These are phyloP conservation scores for Botrytis tulipae DNA, from an alignment of 2,329 filamentous ascomycete species.

Conservation along the genomic window DNA sequence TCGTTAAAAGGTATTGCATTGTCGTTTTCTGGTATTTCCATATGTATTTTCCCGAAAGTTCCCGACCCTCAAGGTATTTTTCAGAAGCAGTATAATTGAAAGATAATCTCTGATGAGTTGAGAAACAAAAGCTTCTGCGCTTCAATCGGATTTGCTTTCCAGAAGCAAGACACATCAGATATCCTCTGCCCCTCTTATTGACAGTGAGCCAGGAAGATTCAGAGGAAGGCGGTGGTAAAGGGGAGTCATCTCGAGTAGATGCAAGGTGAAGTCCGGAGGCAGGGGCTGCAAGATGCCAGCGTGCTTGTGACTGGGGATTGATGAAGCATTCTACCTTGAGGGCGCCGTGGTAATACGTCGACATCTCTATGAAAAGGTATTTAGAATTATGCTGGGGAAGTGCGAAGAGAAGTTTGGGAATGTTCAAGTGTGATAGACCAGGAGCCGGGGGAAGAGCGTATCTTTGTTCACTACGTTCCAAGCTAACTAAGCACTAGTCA, in stretches of 20 bases:
- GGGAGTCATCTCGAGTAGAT: background rate
- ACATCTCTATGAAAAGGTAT: background rate
- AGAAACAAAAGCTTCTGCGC: background rate
- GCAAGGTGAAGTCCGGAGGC: background rate
- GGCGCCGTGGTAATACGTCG: background rate
- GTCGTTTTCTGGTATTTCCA: background rate
- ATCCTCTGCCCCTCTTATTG: background rate
- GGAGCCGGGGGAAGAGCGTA: background rate
- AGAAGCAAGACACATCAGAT: background rate
- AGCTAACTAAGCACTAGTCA: background rate
- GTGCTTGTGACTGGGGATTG: background rate
- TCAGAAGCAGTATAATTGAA: conserved; percentile 2
- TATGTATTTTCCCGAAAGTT: background rate
- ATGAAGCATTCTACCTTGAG: background rate
- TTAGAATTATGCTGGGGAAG: background rate
- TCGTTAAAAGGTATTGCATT: background rate
- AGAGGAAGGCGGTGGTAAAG: background rate
- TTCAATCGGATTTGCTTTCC: background rate
- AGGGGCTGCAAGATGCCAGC: background rate
- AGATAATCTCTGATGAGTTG: background rate
- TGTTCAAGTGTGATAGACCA: background rate
- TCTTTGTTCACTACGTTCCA: background rate
- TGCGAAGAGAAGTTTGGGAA: background rate
- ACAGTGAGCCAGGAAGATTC: background rate
- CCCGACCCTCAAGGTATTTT: background rate